Percentiles rank a stretch among this genome's conserved stretches.
These are phyloP conservation scores for Eucalyptus leucophloia DNA, from an alignment of 345 rosid genomes.

Conservation along the genomic window DNA sequence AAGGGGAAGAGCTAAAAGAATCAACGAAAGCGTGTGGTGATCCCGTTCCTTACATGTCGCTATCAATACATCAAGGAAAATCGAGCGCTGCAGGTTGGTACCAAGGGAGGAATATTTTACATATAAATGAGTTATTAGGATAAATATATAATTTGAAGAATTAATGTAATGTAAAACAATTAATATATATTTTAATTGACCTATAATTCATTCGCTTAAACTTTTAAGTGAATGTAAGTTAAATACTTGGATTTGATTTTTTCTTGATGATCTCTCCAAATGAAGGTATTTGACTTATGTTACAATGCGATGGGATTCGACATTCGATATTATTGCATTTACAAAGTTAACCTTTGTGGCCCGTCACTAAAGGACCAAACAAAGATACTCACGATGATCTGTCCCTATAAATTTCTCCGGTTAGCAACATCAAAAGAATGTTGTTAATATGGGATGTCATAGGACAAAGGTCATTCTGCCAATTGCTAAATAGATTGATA, in stretches of 20 bases:
- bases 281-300: too few relatives aligned
- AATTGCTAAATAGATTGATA: neutral
- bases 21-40: neutral
- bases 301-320: accelerated
- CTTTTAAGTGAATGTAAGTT: accelerated
- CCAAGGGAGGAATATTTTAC: too few relatives aligned
- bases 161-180: accelerated
- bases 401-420: too few relatives aligned
- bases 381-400: too few relatives aligned
- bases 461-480: neutral
- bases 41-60: neutral
- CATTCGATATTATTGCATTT: too few relatives aligned
- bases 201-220: accelerated
- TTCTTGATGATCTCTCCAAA: accelerated
- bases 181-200: accelerated
- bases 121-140: too few relatives aligned
- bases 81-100: neutral
- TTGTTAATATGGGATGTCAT: neutral
- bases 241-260: accelerated
- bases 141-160: too few relatives aligned
- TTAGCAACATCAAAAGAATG: neutral
- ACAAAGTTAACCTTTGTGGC: too few relatives aligned
- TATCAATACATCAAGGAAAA: neutral
- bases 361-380: too few relatives aligned
- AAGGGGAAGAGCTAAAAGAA: neutral